phyloP scores from a whole-genome alignment of 2,329 filamentous ascomycete genomes.

The Fusarium oligoseptatum region DNA sequence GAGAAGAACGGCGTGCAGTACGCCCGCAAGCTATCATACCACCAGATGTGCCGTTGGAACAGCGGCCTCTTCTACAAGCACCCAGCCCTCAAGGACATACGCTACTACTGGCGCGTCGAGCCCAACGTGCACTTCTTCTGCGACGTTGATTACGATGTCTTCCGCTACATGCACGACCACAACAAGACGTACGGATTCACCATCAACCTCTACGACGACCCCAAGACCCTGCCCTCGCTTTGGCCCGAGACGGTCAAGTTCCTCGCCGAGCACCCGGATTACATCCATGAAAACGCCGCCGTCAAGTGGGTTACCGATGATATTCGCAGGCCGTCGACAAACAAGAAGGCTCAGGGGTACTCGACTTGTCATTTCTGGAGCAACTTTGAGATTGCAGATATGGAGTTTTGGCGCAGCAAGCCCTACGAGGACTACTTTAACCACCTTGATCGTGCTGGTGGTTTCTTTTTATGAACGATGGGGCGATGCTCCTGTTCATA shows the following conservation, averaged over 20 bases:
- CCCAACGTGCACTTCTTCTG: conserved; percentile 99
- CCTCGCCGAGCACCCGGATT: conserved; percentile 84
- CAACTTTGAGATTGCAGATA: conserved; percentile 96
- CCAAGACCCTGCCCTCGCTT: conserved; percentile 84
- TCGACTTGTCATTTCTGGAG: conserved; percentile 99
- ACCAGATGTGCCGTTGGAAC: conserved; percentile 99
- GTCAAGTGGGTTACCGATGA: conserved; percentile 89
- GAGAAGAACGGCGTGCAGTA: conserved; percentile 92
- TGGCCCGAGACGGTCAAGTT: conserved; percentile 98
- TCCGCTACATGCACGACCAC: conserved; percentile 96
- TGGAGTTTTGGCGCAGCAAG: conserved; percentile 92
- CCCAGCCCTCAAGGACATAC: conserved; percentile 82
- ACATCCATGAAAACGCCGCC: conserved; percentile 86
- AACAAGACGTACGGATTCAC: conserved; percentile 99
- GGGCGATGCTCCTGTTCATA: conserved; percentile 98
- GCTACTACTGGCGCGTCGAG: conserved; percentile 99
- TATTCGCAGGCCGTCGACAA: conserved; percentile 81
- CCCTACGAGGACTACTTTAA: conserved; percentile 96
- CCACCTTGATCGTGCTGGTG: conserved; percentile 94
- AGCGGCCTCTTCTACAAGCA: conserved; percentile 98
- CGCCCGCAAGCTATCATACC: conserved; percentile 88
- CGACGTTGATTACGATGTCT: conserved; percentile 97
- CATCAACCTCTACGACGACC: conserved; percentile 95
- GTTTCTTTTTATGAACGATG: conserved; percentile 99
- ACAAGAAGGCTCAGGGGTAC: conserved; percentile 87